Conservation (phyloP, 192 early-diverging fungal species). For the Coemansia sp. region DNA sequence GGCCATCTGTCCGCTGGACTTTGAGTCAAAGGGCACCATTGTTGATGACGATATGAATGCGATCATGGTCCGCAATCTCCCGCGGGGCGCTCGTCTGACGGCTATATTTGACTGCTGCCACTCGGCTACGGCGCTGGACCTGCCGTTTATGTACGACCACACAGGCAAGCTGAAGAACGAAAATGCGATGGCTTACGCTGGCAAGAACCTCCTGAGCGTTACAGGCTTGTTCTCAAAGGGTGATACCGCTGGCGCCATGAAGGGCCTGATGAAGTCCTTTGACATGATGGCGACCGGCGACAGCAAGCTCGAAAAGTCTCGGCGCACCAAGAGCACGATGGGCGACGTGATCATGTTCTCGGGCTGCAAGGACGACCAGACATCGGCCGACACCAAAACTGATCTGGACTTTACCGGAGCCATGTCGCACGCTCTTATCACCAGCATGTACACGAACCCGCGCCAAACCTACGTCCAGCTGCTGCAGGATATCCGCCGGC, state of each 20-base stretch:
- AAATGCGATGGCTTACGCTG: conserved; percentile 44
- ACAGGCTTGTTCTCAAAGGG: conserved; percentile 42
- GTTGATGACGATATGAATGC: conserved; percentile 76
- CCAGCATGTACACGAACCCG: conserved; percentile 58
- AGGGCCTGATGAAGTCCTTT: conserved; percentile 41
- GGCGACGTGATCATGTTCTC: conserved; percentile 81
- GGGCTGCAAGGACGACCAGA: conserved; percentile 81
- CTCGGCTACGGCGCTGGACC: conserved; percentile 77
- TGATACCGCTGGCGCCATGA: conserved; percentile 41
- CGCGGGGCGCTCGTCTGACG: conserved; percentile 70
- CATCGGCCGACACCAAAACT: conserved; percentile 75
- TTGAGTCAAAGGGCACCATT: conserved; percentile 61
- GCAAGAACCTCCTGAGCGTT: conserved; percentile 37
- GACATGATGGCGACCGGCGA: conserved; percentile 46
- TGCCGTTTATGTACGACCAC: conserved; percentile 77
- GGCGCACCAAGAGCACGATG: conserved; percentile 47
- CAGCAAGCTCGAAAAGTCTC: conserved; percentile 43
- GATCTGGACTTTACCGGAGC: conserved; percentile 63
- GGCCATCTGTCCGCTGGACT: conserved; percentile 72
- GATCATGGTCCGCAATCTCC: conserved; percentile 71
- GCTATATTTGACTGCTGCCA: conserved; percentile 86
- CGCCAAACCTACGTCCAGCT: conserved; percentile 69
- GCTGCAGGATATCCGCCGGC: conserved; percentile 64
- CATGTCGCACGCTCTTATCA: conserved; percentile 73
- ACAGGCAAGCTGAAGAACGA: conserved; percentile 62